These are phyloP conservation scores for Annulohypoxylon maeteangense DNA, from an alignment of 495 filamentous ascomycete genomes.

Conservation along the genomic window DNA sequence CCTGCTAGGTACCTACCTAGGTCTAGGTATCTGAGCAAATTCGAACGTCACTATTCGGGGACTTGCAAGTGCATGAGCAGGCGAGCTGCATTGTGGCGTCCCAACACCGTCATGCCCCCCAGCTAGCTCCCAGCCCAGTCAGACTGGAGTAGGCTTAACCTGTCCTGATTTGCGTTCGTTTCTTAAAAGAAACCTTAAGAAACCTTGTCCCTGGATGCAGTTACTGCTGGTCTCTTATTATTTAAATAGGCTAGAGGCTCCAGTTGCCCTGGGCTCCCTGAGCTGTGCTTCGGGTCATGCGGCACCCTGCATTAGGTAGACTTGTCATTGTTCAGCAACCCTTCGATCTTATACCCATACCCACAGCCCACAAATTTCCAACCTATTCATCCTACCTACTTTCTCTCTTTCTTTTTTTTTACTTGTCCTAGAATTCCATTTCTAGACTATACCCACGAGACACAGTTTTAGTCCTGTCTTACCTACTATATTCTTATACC, in stretches of 20 bases:
- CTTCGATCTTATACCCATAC: constrained; percentile 12
- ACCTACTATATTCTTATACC: constrained; percentile 2
- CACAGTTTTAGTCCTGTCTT: constrained; percentile 7
- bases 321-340: constrained; percentile 28
- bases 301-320: constrained; percentile 37
- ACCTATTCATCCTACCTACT: constrained; percentile 4
- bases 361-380: constrained; percentile 3
- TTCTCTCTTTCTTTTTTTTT: neutral
- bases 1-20: no score
- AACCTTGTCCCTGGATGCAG: constrained; percentile 32
- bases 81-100: constrained; percentile 39
- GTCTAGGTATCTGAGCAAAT: constrained; percentile 18
- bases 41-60: constrained; percentile 18
- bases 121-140: neutral
- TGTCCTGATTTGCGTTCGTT: constrained; percentile 22
- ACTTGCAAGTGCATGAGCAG: constrained; percentile 33
- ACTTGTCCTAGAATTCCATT: neutral
- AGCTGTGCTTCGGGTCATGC: constrained; percentile 28
- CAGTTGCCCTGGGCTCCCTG: neutral
- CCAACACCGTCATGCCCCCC: constrained; percentile 28
- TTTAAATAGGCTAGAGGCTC: constrained; percentile 13
- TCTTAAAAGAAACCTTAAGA: constrained; percentile 15
- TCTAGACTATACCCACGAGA: constrained; percentile 20
- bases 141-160: constrained; percentile 4
- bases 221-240: constrained; percentile 16